Evolutionary conservation across 768 basidiomycete genomes (phyloP), one percentile per base, ranked within the genome.

Genomic region (Nidularia pulvinata): DNA sequence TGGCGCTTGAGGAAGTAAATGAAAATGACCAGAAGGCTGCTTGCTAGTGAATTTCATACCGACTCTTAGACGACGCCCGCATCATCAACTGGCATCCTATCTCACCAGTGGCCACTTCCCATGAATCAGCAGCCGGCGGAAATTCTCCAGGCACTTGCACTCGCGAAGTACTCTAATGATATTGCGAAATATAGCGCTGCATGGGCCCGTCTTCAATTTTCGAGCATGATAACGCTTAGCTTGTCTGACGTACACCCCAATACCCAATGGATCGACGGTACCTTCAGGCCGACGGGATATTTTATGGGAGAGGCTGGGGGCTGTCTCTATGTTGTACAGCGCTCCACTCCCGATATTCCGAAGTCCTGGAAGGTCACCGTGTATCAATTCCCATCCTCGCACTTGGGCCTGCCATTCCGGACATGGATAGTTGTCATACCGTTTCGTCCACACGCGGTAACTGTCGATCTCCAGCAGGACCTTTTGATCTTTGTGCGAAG

Each of bases 291-390:
- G n/a, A 43, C 30, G 43, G 19, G 36, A 7, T 32, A 34, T 19
- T 55, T 51, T 36, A 36, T 46, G 50, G 54, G 54, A 37, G 54
- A 55, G 35, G 51, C 54, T 6, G 54, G 54, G 25, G 54, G 54
- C 39, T 55, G 54, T 10, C 30, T 55, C 22, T 55, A 55, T 47
- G 25, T 22, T 36, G 50, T 55, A 36, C 47, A 46, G 50, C 49
- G 19, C 51, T 46, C n/a, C 25, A 11, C 11, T 10, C 45, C 22
- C 9, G 48, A 32, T 30, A 22, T 32, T 16, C 22, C 22, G 10
- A 33, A 49, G 10, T 16, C 25, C 13, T 49, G 48, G 48, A 13
- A 36, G 11, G 22, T 49, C 25, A 33, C 34, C 13, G 22, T 49
- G 2, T 22, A 49, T 32, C 30, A 49, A 22, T 32, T 49, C 19